Evolutionary conservation across 2,329 filamentous ascomycete species (phyloP).

Genomic region (Venturia effusa): DNA sequence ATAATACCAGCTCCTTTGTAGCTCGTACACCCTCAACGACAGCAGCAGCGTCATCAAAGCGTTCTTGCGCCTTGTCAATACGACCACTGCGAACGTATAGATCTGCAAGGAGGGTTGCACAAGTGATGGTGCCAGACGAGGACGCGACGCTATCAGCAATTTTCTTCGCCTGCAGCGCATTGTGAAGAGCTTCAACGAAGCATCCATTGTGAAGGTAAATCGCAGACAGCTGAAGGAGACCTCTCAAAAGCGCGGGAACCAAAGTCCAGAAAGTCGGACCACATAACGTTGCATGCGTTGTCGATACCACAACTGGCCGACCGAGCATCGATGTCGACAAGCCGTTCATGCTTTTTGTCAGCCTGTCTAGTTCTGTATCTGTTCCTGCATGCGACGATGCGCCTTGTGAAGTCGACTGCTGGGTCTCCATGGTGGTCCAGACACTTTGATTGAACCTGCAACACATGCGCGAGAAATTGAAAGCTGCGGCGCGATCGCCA

Average conservation of each 20-base stretch:
- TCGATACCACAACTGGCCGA: conserved; percentile 28
- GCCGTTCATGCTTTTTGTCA: conserved; percentile 17
- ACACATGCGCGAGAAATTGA: conserved; percentile 30
- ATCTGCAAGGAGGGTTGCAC: neutral
- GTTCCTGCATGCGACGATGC: neutral
- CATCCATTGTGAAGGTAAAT: conserved; percentile 77
- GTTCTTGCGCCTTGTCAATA: neutral
- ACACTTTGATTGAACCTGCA: conserved; percentile 39
- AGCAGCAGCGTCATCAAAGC: neutral
- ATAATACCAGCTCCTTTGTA: neutral
- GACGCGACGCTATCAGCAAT: conserved; percentile 55
- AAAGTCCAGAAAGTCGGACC: conserved; percentile 71
- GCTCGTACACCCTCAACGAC: neutral
- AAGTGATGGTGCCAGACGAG: neutral
- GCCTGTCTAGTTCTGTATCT: conserved; percentile 16
- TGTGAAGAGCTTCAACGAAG: conserved; percentile 79
- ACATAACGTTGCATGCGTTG: conserved; percentile 34
- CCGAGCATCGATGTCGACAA: conserved; percentile 18
- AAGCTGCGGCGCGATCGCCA: conserved; percentile 34
- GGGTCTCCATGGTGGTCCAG: conserved; percentile 40
- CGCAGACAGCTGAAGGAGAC: conserved; percentile 61
- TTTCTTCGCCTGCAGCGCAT: conserved; percentile 72
- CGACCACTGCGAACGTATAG: neutral
- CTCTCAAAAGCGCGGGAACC: conserved; percentile 60
- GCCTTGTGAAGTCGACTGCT: neutral